A percentile compares a stretch with the other conserved stretches of the same genome.
phyloP scores from a whole-genome alignment of 805 yeast species.

The Debaryomyces hansenii region DNA sequence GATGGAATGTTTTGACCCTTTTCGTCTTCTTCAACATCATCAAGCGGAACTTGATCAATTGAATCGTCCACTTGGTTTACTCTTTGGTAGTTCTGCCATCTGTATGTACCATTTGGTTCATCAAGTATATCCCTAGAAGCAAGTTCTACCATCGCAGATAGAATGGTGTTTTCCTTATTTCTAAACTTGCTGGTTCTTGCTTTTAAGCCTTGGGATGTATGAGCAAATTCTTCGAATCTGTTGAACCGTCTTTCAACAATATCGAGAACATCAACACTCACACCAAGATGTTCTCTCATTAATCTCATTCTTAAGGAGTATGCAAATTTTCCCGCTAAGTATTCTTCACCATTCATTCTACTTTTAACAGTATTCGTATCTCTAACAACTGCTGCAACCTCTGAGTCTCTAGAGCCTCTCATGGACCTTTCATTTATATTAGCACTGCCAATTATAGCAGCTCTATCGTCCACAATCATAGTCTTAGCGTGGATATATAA shows the following conservation, averaged over 20 bases:
- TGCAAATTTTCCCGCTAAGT: conserved; percentile 81
- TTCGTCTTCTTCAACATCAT: conserved; percentile 26
- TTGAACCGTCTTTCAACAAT: conserved; percentile 72
- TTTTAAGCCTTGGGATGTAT: conserved; percentile 37
- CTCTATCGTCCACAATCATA: conserved; percentile 88
- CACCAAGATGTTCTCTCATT: conserved; percentile 96
- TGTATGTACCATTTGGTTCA: conserved; percentile 45
- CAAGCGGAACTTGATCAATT: conserved; percentile 19
- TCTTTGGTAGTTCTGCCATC: conserved; percentile 42
- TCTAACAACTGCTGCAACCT: conserved; percentile 84
- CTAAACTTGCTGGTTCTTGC: conserved; percentile 48
- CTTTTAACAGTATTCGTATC: conserved; percentile 71
- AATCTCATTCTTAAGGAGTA: conserved; percentile 84
- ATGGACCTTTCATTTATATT: conserved; percentile 95
- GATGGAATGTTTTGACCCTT: conserved; percentile 23
- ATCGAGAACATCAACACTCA: conserved; percentile 85
- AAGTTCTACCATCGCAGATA: conserved; percentile 73
- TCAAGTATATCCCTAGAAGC: conserved; percentile 69
- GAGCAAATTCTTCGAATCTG: conserved; percentile 47
- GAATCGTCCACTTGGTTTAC: conserved; percentile 7
- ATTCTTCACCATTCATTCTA: conserved; percentile 82
- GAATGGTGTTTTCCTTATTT: conserved; percentile 26
- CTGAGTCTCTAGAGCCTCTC: conserved; percentile 93
- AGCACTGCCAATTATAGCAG: conserved; percentile 95
- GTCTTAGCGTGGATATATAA: conserved; percentile 91